A percentile compares a stretch with the other conserved stretches of the same genome.
phyloP scores from a whole-genome alignment of 768 basidiomycete genomes.

The Tremella fuciformis region DNA sequence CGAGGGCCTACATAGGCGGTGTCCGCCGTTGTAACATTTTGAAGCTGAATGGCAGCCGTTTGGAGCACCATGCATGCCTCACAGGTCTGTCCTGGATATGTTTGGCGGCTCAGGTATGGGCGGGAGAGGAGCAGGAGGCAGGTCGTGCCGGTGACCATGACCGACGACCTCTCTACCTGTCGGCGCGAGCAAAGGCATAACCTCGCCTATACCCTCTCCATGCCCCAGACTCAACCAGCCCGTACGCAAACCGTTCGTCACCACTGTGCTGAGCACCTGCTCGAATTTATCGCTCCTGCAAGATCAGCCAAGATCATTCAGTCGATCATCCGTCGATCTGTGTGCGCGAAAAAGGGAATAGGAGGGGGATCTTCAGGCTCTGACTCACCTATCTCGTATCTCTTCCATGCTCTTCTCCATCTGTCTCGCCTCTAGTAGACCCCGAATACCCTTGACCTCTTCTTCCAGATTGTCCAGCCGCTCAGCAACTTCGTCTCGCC shows the following conservation, averaged over 20 bases:
- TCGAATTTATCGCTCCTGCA: constrained; percentile 37
- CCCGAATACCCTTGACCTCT: constrained; percentile 25
- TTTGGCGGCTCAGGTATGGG: too few relatives aligned
- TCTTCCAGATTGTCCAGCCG: constrained; percentile 37
- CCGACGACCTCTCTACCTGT: constrained; percentile 2
- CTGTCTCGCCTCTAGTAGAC: constrained; percentile 17
- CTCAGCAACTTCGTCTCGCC: constrained; percentile 42
- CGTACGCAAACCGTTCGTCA: constrained; percentile 35
- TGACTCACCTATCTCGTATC: constrained; percentile 33
- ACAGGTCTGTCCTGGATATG: too few relatives aligned
- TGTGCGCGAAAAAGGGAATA: too few relatives aligned
- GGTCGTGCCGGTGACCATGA: constrained; percentile 1
- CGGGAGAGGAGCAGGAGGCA: neutral
- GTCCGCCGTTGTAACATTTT: too few relatives aligned
- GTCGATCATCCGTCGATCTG: too few relatives aligned
- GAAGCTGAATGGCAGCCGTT: too few relatives aligned
- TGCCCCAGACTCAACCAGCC: constrained; percentile 44
- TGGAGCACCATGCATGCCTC: too few relatives aligned
- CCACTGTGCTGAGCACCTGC: constrained; percentile 34
- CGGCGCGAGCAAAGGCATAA: neutral
- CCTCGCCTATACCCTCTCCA: constrained; percentile 5
- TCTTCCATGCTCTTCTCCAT: constrained; percentile 17
- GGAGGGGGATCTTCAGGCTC: too few relatives aligned
- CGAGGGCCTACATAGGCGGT: too few relatives aligned
- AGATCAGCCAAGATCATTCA: constrained; percentile 3